Evolutionary conservation across 2,329 filamentous ascomycete genomes (phyloP).

Genomic region (Chaetomium sp.): DNA sequence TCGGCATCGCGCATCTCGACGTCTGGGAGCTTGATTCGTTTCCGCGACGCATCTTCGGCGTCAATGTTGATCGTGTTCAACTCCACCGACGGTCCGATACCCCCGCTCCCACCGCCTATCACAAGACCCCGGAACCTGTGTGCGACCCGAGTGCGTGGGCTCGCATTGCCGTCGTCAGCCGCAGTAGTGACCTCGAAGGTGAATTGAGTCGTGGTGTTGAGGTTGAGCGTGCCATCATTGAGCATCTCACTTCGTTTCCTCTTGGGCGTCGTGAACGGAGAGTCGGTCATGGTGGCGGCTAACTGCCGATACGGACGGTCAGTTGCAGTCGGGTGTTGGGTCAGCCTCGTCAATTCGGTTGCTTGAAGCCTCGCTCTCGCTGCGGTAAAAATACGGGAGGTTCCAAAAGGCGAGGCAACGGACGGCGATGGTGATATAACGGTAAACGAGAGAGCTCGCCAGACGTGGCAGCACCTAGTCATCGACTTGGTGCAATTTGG

Average conservation of each 20-base stretch:
- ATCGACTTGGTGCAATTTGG: background rate
- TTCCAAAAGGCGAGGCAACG: background rate
- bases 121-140: constrained; percentile 56
- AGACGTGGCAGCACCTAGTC: background rate
- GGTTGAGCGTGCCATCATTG: constrained; percentile 25
- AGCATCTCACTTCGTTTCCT: constrained; percentile 36
- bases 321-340: constrained; percentile 8
- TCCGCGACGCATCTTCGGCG: constrained; percentile 27
- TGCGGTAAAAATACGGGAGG: background rate
- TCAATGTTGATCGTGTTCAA: constrained; percentile 19
- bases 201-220: constrained; percentile 40
- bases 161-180: constrained; percentile 52
- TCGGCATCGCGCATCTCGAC: constrained; percentile 28
- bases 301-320: constrained; percentile 4
- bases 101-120: constrained; percentile 53
- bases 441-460: background rate
- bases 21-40: constrained; percentile 32
- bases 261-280: constrained; percentile 38
- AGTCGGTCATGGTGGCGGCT: constrained; percentile 30
- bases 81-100: constrained; percentile 30
- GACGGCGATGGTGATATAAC: background rate
- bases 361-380: background rate
- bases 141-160: constrained; percentile 56
- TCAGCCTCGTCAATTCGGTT: background rate
- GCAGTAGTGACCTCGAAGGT: constrained; percentile 47